Evolutionary conservation across 2,329 filamentous ascomycete genomes (phyloP).

Genomic region (Aspergillus sp.): DNA sequence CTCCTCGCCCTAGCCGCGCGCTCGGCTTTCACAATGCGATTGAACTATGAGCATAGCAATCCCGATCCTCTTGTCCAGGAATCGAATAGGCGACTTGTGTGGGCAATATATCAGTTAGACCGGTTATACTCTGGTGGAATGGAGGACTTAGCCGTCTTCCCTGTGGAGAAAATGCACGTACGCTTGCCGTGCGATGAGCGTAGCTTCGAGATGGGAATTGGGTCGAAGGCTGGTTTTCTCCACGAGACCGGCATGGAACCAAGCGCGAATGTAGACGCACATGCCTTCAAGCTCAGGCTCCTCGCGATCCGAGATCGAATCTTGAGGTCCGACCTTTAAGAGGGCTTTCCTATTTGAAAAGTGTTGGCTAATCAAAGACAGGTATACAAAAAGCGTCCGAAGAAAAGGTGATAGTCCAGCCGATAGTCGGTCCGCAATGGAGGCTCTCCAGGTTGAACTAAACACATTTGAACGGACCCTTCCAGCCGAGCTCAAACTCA

Average conservation of each 20-base stretch:
- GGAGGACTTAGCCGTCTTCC: background rate
- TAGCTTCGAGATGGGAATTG: background rate
- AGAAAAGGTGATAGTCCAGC: background rate
- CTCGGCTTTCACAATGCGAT: slow-evolving; percentile 3
- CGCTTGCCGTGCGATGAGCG: slow-evolving; percentile 3
- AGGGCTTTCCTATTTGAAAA: background rate
- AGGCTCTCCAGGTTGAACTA: background rate
- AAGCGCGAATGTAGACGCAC: background rate
- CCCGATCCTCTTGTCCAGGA: slow-evolving; percentile 1
- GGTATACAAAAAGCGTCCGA: background rate
- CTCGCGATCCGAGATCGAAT: background rate
- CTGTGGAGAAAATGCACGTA: slow-evolving; percentile 1
- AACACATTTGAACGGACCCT: background rate
- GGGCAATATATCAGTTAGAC: background rate
- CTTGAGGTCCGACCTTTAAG: background rate
- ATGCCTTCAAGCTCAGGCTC: background rate
- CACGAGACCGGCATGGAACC: background rate
- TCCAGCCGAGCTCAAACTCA: background rate
- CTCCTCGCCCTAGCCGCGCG: background rate
- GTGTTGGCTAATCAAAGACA: background rate
- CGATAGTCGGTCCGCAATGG: background rate
- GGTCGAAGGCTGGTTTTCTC: background rate
- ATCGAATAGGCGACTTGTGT: background rate
- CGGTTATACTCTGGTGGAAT: background rate
- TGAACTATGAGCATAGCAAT: background rate